phyloP scores from a whole-genome alignment of 1,284 basidiomycete genomes.

The Sutorius eximius region DNA sequence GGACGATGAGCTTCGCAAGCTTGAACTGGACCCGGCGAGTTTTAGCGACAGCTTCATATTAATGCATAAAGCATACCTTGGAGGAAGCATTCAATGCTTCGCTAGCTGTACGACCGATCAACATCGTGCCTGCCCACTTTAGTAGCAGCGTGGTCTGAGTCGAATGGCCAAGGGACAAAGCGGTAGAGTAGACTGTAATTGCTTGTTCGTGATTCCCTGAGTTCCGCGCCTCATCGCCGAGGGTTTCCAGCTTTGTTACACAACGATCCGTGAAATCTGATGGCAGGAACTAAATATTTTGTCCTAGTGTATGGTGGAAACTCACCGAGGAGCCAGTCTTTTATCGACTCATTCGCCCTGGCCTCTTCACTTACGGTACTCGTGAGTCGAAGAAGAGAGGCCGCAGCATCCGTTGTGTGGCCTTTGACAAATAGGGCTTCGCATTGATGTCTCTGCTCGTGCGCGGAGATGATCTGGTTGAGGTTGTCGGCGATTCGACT shows the following conservation, averaged over 20 bases:
- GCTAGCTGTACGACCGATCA: neutral
- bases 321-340: constrained; percentile 10
- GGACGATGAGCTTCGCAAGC: neutral
- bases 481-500: neutral
- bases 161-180: neutral
- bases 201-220: neutral
- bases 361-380: neutral
- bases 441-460: constrained; percentile 8
- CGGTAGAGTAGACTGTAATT: constrained; percentile 3
- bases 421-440: constrained; percentile 3
- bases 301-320: neutral
- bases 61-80: neutral
- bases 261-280: constrained; percentile 13
- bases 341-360: neutral
- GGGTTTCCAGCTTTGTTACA: neutral
- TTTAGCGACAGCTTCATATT: neutral
- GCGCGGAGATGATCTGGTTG: neutral
- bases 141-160: neutral
- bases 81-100: constrained; percentile 1
- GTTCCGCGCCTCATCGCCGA: constrained; percentile 1
- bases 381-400: neutral
- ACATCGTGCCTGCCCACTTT: constrained; percentile 5
- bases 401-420: neutral
- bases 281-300: neutral
- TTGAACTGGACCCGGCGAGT: neutral